Conservation (phyloP, 208 protist species). For the Trypanosoma cruzi region DNA sequence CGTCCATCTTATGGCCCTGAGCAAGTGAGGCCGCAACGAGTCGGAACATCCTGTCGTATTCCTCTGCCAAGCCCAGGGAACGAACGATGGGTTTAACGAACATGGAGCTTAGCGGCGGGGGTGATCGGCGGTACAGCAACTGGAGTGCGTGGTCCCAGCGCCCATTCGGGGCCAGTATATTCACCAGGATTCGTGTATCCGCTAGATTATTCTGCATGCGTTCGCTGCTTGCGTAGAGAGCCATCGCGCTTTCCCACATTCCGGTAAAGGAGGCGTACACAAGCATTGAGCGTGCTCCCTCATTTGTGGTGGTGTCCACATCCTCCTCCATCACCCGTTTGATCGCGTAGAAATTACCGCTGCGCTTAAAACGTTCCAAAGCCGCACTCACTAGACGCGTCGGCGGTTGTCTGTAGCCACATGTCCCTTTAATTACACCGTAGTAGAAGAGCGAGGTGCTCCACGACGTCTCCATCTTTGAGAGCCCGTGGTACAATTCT, state of each 20-base stretch:
- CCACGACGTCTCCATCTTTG: constrained; percentile 67
- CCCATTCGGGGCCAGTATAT: constrained; percentile 37
- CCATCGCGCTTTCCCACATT: constrained; percentile 76
- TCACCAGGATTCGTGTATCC: constrained; percentile 53
- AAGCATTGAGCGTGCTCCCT: constrained; percentile 57
- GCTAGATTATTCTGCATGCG: constrained; percentile 29
- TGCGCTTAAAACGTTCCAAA: constrained; percentile 52
- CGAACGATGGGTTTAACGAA: constrained; percentile 70
- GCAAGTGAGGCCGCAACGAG: constrained; percentile 55
- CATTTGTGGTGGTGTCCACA: constrained; percentile 45
- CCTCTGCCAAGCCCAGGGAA: constrained; percentile 37
- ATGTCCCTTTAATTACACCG: constrained; percentile 53
- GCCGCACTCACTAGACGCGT: constrained; percentile 43
- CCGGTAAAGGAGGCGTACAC: constrained; percentile 62
- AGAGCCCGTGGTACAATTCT: constrained; percentile 69
- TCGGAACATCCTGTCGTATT: constrained; percentile 44
- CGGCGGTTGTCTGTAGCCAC: constrained; percentile 34
- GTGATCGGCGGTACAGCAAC: constrained; percentile 28
- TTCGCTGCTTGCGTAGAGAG: constrained; percentile 39
- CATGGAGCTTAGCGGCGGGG: constrained; percentile 18
- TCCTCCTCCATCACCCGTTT: constrained; percentile 79
- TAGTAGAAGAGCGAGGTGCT: constrained; percentile 83
- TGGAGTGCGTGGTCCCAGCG: constrained; percentile 52
- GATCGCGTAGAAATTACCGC: constrained; percentile 48
- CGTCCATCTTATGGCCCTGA: constrained; percentile 47